phyloP scores from a whole-genome alignment of 140 eudicot species.

The Ambrosia hybrid region DNA sequence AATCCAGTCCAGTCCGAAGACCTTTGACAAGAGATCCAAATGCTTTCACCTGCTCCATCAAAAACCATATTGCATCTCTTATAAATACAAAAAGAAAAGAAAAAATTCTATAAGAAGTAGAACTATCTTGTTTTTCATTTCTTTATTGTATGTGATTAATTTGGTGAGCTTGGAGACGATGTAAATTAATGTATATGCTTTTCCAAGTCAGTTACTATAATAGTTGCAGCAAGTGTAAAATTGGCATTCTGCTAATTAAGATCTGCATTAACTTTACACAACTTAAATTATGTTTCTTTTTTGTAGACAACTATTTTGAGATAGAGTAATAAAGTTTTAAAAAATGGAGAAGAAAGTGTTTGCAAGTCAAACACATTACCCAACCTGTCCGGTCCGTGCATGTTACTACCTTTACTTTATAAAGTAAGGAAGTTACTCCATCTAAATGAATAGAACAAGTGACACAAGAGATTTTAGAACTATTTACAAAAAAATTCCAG shows the following conservation, averaged over 20 bases:
- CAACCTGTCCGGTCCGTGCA: no score
- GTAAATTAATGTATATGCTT: background rate
- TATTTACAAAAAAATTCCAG: slow-evolving; percentile 3
- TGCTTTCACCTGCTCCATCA: slow-evolving; percentile 64
- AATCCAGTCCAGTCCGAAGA: slow-evolving; percentile 67
- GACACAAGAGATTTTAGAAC: background rate
- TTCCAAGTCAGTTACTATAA: background rate
- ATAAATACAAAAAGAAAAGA: background rate
- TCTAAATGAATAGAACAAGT: background rate
- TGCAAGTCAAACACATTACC: no score
- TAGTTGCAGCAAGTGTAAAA: background rate
- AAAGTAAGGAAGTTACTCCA: background rate
- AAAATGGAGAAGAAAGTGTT: no score
- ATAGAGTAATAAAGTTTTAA: no score
- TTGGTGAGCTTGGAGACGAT: background rate
- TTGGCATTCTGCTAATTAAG: background rate
- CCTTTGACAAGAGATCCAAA: slow-evolving; percentile 91
- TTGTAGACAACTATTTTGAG: background rate
- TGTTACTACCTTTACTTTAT: background rate
- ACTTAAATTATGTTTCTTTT: background rate
- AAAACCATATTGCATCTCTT: slow-evolving; percentile 12
- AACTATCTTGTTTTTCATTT: background rate
- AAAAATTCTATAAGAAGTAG: background rate
- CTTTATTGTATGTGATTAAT: background rate
- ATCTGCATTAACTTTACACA: slow-evolving; percentile 2